Percentiles rank a stretch among this genome's conserved stretches.
These are phyloP conservation scores for Ophiostoma ips DNA, from an alignment of 2,329 filamentous ascomycete species.

Conservation along the genomic window DNA sequence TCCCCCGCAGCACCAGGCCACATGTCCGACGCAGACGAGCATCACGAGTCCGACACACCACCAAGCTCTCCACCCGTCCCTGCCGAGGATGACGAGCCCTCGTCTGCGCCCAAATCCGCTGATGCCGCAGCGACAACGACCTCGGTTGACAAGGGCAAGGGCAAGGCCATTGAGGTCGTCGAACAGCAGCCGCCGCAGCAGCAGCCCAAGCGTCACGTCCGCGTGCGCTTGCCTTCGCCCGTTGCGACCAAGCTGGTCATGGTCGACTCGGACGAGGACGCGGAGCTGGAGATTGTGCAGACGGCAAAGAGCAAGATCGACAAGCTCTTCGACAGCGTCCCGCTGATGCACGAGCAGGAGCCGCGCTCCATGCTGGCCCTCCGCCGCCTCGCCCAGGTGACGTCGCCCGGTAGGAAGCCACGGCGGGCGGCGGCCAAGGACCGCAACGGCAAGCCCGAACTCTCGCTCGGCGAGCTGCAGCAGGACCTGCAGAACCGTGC, in stretches of 20 bases:
- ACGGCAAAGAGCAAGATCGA: slow-evolving; percentile 38
- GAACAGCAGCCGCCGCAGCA: slow-evolving; percentile 14
- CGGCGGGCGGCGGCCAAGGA: slow-evolving; percentile 8
- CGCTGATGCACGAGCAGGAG: slow-evolving; percentile 48
- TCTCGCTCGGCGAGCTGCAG: slow-evolving; percentile 41
- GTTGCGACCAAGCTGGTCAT: slow-evolving; percentile 25
- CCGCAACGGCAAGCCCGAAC: slow-evolving; percentile 8
- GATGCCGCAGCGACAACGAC: neutral
- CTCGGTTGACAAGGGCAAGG: slow-evolving; percentile 44
- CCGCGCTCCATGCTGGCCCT: slow-evolving; percentile 50
- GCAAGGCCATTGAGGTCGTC: slow-evolving; percentile 26
- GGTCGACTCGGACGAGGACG: slow-evolving; percentile 31
- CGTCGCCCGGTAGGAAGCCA: slow-evolving; percentile 37
- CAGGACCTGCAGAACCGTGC: slow-evolving; percentile 51
- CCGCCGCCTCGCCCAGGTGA: slow-evolving; percentile 61
- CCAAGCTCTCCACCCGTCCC: slow-evolving; percentile 51
- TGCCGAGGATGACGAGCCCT: neutral
- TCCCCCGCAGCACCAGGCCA: slow-evolving; percentile 35
- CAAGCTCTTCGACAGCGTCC: slow-evolving; percentile 57
- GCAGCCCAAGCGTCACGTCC: slow-evolving; percentile 32
- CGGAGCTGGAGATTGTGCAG: slow-evolving; percentile 48
- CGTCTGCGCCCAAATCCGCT: neutral
- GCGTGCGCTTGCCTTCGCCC: slow-evolving; percentile 31
- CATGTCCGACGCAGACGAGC: slow-evolving; percentile 31
- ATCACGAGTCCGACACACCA: slow-evolving; percentile 33